Base-by-base conservation (phyloP, 176 grass and related monocot genomes). In the Saccharum spontaneum region DNA sequence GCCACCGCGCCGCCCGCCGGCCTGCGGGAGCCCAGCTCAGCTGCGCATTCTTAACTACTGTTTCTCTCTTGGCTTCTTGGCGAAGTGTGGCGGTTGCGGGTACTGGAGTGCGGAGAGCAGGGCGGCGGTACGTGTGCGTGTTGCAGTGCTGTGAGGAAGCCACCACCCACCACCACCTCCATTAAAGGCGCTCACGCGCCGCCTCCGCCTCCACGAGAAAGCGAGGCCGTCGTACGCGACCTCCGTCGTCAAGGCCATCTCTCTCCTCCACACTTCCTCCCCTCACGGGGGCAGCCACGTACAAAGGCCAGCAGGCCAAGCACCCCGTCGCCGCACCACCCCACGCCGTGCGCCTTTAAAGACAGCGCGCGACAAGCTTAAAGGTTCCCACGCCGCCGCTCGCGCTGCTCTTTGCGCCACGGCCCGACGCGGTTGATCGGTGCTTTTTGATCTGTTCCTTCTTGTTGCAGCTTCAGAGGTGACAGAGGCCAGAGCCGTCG, bases 121-220 rank as follows among this genome's bases (percentile, higher is more conserved):
- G 15, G 76, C 12, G 31, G 74, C 66, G 52, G 75, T 87, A 71
- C 60, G 30, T 26, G 63, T 15, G 48, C 61, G 34, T 49, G 45
- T 4, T 69, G 61, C 18, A 2, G 76, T 10, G 59, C 40, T n/a
- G 65, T 3, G 62, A n/a, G 60, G 15, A 20, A 9, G 24, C 23
- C 14, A 69, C 15, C 38, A 13, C 4, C 65, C 65, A 40, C 82
- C 74, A 83, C 79, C 67, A 23, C 69, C 86, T 61, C 85, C 85
- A 91, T 87, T 91, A 87, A 91, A 91, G 85, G 89, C 76, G 81
- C 63, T 91, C 85, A 87, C 89, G 85, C 85, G 60, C 52, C 73
- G 4, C 76, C 81, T 84, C 84, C 57, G 71, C 68, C 43, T 86
- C 89, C 81, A 87, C 81, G 89, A 80, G 81, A 92, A 87, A 89